These are phyloP conservation scores for Albatrellus sp. DNA, from an alignment of 1,284 basidiomycete species.

Conservation along the genomic window DNA sequence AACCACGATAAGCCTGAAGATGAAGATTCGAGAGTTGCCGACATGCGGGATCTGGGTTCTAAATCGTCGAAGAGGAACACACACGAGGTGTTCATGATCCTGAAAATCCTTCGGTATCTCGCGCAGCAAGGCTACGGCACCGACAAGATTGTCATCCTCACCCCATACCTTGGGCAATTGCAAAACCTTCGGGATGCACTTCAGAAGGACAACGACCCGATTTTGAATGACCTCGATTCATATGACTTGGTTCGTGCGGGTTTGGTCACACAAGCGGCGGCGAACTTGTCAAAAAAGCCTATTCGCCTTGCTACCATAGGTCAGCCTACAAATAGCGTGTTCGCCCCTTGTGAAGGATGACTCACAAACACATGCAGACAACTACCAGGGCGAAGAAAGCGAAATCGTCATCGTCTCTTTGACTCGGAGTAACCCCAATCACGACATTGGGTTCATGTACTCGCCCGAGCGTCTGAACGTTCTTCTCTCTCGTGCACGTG, in stretches of 20 bases:
- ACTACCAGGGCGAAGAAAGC: constrained; percentile 60
- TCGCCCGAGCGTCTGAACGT: constrained; percentile 56
- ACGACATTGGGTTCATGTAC: constrained; percentile 56
- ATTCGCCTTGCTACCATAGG: constrained; percentile 53
- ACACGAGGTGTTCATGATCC: constrained; percentile 45
- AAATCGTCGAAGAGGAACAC: constrained; percentile 49
- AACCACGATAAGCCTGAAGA: constrained; percentile 47
- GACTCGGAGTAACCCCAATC: constrained; percentile 39
- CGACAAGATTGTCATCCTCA: constrained; percentile 44
- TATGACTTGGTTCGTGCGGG: constrained; percentile 45
- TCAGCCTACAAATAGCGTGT: constrained; percentile 14
- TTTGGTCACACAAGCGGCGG: constrained; percentile 24
- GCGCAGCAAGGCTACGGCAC: constrained; percentile 55
- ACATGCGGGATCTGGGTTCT: constrained; percentile 30
- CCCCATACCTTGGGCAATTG: constrained; percentile 59
- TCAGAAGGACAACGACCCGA: constrained; percentile 37
- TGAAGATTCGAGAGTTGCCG: constrained; percentile 25
- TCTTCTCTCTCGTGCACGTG: constrained; percentile 48
- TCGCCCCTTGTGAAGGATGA: constrained; percentile 1
- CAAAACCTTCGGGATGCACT: constrained; percentile 32
- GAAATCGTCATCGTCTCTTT: constrained; percentile 49
- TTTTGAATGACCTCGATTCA: constrained; percentile 51
- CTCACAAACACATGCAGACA: constrained; percentile 24
- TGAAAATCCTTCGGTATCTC: constrained; percentile 52
- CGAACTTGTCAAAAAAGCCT: constrained; percentile 25